Evolutionary conservation across 78 protist species (phyloP), one percentile per base, ranked within the genome.

Genomic region (Dictyostelium citrinum): DNA sequence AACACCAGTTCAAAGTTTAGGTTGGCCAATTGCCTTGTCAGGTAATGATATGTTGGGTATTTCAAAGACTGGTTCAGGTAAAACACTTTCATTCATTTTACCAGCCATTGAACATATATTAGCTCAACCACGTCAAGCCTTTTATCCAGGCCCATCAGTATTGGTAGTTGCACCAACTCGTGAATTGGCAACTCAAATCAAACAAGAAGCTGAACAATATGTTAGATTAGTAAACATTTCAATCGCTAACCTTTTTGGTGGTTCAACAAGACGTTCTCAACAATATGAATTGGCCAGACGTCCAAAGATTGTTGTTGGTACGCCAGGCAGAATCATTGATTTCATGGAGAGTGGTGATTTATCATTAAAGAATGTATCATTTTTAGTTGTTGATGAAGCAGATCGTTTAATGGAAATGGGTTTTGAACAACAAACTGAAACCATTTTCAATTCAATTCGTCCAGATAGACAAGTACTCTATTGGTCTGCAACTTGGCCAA

Each of bases 241-340:
- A 20, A 27, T 12, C 8, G 82, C 74, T 12, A 39, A 39, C 1
- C 0, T 88, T n/a, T 88, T 31, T 68, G 93, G 93, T 31, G 93
- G 93, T 49, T 81, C 45, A 1, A 0, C 85, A 41, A 88, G 71
- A 46, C 6, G 24, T 9, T 0, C 4, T 35, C 99, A 99, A 96
- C 98, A 98, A 31, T 86, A 90, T 1, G 96, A 84, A 24, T 90
- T 99, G 64, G 71, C 80, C 46, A 35, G 94, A 7, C 98, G 98
- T 11, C 97, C 97, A 20, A 98, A 98, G 51, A 84, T 99, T 4
- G 90, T 99, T 31, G 97, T 99, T 27, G 95, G 98, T 95, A 99
- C 99, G n/a, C 99, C 99, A 3, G 99, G 99, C 10, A 95, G 99
- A 37, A 95, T 99, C 96, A 97, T 99, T 64, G 99, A 99, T 95